Evolutionary conservation across 169 alveolate species (phyloP).

Genomic region (Eimeria mitis): DNA sequence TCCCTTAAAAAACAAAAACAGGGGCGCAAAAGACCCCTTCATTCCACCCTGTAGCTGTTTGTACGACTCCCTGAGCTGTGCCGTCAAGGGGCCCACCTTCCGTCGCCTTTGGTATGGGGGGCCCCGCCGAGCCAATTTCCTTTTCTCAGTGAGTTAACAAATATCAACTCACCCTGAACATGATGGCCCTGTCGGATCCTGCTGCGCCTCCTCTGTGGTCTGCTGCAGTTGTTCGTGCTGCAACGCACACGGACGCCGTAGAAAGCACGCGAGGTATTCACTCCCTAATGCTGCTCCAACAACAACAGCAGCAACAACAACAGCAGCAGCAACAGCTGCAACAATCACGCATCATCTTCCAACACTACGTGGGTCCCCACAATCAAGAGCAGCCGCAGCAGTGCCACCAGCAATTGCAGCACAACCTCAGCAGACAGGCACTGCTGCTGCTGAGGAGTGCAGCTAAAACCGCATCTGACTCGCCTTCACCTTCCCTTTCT

Average conservation of each 20-base stretch:
- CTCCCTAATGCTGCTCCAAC: neutral
- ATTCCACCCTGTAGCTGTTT: neutral
- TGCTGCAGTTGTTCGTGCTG: neutral
- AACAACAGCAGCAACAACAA: neutral
- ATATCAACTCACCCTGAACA: neutral
- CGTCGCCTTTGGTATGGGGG: neutral
- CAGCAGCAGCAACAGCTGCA: neutral
- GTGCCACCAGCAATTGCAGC: constrained; percentile 25
- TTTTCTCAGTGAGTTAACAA: neutral
- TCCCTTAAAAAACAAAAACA: neutral
- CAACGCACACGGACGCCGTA: neutral
- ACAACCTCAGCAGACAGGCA: neutral
- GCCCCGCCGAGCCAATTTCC: neutral
- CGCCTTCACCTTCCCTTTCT: neutral
- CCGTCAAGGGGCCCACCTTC: neutral
- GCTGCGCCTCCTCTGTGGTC: constrained; percentile 19
- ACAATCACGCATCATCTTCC: neutral
- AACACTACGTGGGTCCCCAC: neutral
- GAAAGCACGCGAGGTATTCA: neutral
- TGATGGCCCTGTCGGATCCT: constrained; percentile 28
- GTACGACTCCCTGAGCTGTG: constrained; percentile 1
- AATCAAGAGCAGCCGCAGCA: neutral
- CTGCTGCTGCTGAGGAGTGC: constrained; percentile 5
- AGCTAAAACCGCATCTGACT: neutral
- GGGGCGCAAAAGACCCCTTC: neutral